Conservation (phyloP, 345 rosid species). For the Citrus hindsii region DNA sequence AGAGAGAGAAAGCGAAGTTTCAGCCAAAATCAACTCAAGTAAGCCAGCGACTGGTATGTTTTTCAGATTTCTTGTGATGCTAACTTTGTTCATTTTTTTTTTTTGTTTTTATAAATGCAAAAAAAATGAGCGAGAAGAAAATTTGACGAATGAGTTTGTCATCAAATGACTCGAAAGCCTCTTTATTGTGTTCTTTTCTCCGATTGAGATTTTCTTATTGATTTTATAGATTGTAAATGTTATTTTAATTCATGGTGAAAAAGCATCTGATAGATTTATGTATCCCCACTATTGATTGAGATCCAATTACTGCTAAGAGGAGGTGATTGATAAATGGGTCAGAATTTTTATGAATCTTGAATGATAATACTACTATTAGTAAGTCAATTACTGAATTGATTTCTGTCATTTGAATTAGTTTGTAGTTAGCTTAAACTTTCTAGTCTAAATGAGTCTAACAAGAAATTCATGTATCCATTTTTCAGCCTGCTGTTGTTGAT, state of each 20-base stretch:
- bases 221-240: no score
- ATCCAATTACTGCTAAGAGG: no score
- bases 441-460: constrained; percentile 1
- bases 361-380: no score
- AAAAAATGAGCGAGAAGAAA: background rate
- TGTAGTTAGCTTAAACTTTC: background rate
- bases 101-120: background rate
- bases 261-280: no score
- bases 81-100: background rate
- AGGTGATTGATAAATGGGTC: no score
- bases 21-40: background rate
- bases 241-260: no score
- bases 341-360: no score
- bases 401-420: background rate
- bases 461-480: background rate
- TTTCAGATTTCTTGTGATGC: background rate
- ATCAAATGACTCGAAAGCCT: background rate
- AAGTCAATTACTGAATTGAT: background rate
- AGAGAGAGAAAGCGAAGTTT: background rate
- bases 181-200: no score
- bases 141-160: background rate
- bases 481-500: constrained; percentile 18
- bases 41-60: background rate
- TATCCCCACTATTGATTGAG: no score
- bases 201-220: no score